A percentile compares a stretch with the other conserved stretches of the same genome.
Conservation (phyloP, 345 rosid genomes). For the Euphorbia peplus region DNA sequence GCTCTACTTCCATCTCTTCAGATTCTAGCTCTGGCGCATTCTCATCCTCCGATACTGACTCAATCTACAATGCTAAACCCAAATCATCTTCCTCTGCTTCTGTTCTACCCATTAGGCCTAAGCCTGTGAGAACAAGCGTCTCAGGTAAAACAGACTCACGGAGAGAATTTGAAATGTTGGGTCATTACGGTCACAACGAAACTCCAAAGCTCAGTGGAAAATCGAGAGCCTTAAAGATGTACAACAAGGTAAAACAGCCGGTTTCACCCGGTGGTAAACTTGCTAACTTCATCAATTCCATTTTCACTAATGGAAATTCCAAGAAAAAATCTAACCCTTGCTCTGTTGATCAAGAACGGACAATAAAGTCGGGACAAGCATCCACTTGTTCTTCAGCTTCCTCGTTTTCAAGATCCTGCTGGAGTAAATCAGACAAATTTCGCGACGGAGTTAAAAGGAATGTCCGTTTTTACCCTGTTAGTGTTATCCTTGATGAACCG, state of each 20-base stretch:
- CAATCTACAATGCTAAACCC: slow-evolving; percentile 39
- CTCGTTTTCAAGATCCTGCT: slow-evolving; percentile 77
- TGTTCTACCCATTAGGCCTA: slow-evolving; percentile 32
- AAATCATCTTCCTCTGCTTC: slow-evolving; percentile 35
- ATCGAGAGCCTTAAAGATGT: slow-evolving; percentile 59
- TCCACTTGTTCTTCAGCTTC: slow-evolving; percentile 75
- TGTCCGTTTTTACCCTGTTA: slow-evolving; percentile 69
- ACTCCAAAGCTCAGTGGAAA: slow-evolving; percentile 42
- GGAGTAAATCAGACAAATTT: slow-evolving; percentile 59
- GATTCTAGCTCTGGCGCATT: slow-evolving; percentile 70
- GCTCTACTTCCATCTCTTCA: slow-evolving; percentile 73
- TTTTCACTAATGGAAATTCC: slow-evolving; percentile 46
- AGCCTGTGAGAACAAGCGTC: slow-evolving; percentile 37
- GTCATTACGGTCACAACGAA: slow-evolving; percentile 29
- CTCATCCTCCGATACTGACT: slow-evolving; percentile 81
- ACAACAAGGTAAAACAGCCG: slow-evolving; percentile 67
- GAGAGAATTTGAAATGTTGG: slow-evolving; percentile 30
- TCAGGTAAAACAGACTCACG: too few relatives aligned
- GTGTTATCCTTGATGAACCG: slow-evolving; percentile 67
- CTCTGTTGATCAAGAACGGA: slow-evolving; percentile 29
- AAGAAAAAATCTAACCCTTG: slow-evolving; percentile 47
- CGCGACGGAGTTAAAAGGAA: slow-evolving; percentile 57
- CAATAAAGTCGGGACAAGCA: slow-evolving; percentile 41
- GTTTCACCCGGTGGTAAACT: slow-evolving; percentile 78
- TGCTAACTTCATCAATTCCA: slow-evolving; percentile 65